These are phyloP conservation scores for Aciculosporium take DNA, from an alignment of 2,329 filamentous ascomycete species.

Conservation along the genomic window DNA sequence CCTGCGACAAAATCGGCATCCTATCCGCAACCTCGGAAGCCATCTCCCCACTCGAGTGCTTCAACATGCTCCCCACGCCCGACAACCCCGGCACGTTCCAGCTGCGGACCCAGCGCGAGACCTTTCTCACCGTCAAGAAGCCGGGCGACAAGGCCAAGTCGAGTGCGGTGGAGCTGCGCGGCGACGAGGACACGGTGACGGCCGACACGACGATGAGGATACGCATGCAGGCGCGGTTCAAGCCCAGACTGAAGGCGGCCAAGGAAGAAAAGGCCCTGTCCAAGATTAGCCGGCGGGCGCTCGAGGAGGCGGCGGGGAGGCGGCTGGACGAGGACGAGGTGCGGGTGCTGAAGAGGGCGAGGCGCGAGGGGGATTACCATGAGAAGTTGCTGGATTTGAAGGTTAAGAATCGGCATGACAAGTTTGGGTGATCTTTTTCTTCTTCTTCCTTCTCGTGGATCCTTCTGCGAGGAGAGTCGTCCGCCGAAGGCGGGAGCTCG, in stretches of 20 bases:
- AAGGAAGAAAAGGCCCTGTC: constrained; percentile 75
- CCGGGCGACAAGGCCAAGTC: constrained; percentile 36
- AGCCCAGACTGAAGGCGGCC: constrained; percentile 62
- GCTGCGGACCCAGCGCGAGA: constrained; percentile 58
- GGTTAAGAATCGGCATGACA: constrained; percentile 87
- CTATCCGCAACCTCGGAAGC: constrained; percentile 67
- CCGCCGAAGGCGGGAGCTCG: no score
- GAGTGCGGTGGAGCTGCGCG: constrained; percentile 52
- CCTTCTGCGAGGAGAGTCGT: no score
- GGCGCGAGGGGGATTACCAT: constrained; percentile 78
- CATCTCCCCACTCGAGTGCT: constrained; percentile 71
- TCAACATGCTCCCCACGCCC: constrained; percentile 48
- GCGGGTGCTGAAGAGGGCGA: constrained; percentile 63
- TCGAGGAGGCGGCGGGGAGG: constrained; percentile 69
- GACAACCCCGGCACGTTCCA: constrained; percentile 59
- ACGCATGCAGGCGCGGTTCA: constrained; percentile 91
- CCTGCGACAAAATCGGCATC: constrained; percentile 70
- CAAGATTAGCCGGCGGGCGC: constrained; percentile 73
- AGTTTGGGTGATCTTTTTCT: constrained; percentile 45
- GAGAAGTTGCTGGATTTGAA: constrained; percentile 76
- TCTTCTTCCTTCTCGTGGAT: no score
- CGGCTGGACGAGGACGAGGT: constrained; percentile 76
- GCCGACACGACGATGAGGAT: constrained; percentile 64
- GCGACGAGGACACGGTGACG: constrained; percentile 53
- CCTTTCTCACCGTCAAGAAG: constrained; percentile 51